These are phyloP conservation scores for Schizonepeta tenuifolia DNA, from an alignment of 257 asterid genomes.

Conservation along the genomic window DNA sequence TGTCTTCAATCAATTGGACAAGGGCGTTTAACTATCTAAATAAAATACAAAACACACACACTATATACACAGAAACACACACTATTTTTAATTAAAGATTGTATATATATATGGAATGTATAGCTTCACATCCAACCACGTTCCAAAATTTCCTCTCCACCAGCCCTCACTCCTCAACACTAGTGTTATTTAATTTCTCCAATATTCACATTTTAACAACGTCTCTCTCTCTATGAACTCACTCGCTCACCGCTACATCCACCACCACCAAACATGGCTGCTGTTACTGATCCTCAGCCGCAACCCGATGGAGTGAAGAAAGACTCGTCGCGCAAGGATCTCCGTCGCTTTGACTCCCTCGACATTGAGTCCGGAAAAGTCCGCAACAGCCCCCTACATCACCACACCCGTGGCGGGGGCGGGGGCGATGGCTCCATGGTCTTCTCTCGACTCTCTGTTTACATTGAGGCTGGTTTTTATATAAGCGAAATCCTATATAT, in stretches of 20 bases:
- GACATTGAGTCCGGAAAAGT: conserved; percentile 2
- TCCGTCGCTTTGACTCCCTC: conserved; percentile 17
- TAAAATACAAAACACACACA: no score
- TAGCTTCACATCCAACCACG: background rate
- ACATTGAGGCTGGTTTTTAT: no score
- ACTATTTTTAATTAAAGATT: no score
- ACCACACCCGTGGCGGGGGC: background rate
- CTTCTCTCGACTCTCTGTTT: background rate
- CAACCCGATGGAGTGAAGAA: background rate
- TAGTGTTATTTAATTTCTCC: no score
- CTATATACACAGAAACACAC: no score
- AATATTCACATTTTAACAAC: no score
- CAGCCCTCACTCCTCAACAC: background rate
- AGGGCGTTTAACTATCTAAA: no score
- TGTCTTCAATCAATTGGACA: no score
- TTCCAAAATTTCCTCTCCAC: background rate
- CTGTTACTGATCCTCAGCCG: background rate
- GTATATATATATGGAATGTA: no score
- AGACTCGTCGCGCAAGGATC: background rate
- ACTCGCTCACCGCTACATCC: no score
- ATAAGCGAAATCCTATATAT: no score
- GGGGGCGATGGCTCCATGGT: background rate
- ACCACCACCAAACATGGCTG: background rate
- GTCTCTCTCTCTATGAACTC: no score
- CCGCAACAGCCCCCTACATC: background rate